phyloP scores from a whole-genome alignment of 169 alveolate species.

The Plasmodium gaboni region DNA sequence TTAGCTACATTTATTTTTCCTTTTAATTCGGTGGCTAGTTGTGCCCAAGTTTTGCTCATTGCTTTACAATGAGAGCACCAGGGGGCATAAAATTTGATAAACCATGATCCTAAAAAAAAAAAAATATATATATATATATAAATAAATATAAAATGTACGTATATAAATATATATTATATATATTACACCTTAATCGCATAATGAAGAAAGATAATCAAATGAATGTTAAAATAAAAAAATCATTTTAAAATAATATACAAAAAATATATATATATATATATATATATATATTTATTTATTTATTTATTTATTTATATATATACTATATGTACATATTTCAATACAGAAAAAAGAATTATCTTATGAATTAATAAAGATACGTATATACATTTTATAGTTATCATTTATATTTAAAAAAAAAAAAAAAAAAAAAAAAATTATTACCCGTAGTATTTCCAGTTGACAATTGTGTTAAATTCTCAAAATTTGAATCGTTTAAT shows the following conservation, averaged over 20 bases:
- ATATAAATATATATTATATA: background rate
- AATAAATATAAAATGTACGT: background rate
- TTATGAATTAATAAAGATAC: background rate
- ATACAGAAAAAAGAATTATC: background rate
- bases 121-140: background rate
- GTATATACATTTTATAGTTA: background rate
- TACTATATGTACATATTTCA: background rate
- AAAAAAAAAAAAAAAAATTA: background rate
- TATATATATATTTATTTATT: background rate
- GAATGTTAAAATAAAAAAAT: too few species aligned
- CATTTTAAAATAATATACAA: background rate
- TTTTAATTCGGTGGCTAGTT: slow-evolving; percentile 93
- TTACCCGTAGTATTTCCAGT: slow-evolving; percentile 84
- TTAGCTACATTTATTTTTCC: slow-evolving; percentile 88
- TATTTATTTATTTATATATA: too few species aligned
- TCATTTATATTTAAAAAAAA: background rate
- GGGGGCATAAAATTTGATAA: slow-evolving; percentile 94
- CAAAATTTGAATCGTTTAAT: slow-evolving; percentile 81
- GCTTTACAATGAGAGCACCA: slow-evolving; percentile 95
- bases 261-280: background rate
- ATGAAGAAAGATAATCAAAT: too few species aligned
- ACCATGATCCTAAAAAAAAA: slow-evolving; percentile 87
- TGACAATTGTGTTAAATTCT: slow-evolving; percentile 80
- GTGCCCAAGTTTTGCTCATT: slow-evolving; percentile 94
- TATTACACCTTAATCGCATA: too few species aligned